Base-by-base conservation (phyloP, 2,329 filamentous ascomycete genomes). In the Arthroderma uncinatum region DNA sequence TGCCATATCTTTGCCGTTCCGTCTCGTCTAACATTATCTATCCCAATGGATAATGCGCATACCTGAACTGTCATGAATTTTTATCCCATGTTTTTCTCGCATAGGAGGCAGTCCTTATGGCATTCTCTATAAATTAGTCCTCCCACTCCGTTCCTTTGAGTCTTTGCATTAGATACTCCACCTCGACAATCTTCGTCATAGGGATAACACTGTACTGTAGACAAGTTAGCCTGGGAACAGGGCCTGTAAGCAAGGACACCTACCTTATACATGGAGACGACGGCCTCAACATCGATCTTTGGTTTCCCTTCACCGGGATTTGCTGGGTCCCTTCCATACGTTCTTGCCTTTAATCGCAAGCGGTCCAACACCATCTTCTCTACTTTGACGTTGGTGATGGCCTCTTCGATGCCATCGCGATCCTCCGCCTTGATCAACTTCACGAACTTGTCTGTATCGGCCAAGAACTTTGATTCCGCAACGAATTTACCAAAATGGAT, bases 401-500 rank as follows among this genome's bases (percentile, higher is more conserved):
- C 90, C 33, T 84, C 85, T 66, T 86, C 90, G 64, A 98, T 92
- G 1, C 86, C 92, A 57, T 84, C 76, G 4, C 87, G 79, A 71
- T 98, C 91, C 60, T 79, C 83, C 1, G 83, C 85, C 71, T 85
- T 83, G 74, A 98, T 97, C 72, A 97, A 73, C 61, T 78, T 78
- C 4, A 87, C 91, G 70, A 92, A 98, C 61, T 76, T 81, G 65
- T 91, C 88, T 30, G 83, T 80, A 64, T 97, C 88, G 50, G 86
- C 85, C 65, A 82, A 81, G 74, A 96, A 98, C 76, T 98, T 98
- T 59, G 86, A 85, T 78, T 98, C 93, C 44, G 93, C 93, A 7
- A 98, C 93, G 67, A 97, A 97, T 75, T 97, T 98, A 64, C 93
- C 93, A 75, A 95, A 98, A 73, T 98, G 93, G 64, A 98, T 93